Percentiles rank a stretch among this genome's conserved stretches.
Evolutionary conservation across 1,284 basidiomycete species (phyloP).

Genomic region (Boletus semigastroideus): DNA sequence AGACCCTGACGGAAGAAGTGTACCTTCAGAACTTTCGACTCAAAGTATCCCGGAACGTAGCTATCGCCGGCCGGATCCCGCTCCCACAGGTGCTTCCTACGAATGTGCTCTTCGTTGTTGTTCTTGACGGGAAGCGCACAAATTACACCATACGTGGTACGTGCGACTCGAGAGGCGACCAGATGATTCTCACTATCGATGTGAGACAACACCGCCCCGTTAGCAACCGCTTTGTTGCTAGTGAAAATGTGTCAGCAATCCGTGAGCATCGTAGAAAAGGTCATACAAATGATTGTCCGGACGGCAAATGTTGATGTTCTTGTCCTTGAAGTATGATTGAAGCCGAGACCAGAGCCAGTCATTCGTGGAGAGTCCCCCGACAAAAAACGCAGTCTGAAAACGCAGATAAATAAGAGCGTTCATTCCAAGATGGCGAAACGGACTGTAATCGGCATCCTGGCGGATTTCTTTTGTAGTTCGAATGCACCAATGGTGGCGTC

Average conservation of each 20-base stretch:
- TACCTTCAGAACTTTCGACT: slow-evolving; percentile 2
- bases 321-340: slow-evolving; percentile 24
- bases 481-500: slow-evolving; percentile 31
- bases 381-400: slow-evolving; percentile 25
- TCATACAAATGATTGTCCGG: slow-evolving; percentile 30
- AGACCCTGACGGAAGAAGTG: neutral
- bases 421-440: neutral
- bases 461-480: slow-evolving; percentile 26
- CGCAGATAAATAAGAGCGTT: neutral
- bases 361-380: slow-evolving; percentile 46
- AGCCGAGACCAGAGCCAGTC: slow-evolving; percentile 42
- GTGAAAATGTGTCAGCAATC: neutral
- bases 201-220: slow-evolving; percentile 50
- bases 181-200: slow-evolving; percentile 38
- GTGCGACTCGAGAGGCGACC: slow-evolving; percentile 42
- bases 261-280: neutral
- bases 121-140: neutral
- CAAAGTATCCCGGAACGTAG: slow-evolving; percentile 9
- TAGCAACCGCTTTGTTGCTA: slow-evolving; percentile 53
- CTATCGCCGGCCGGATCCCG: slow-evolving; percentile 1
- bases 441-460: slow-evolving; percentile 28
- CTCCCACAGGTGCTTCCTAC: slow-evolving; percentile 4
- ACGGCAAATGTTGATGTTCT: slow-evolving; percentile 26
- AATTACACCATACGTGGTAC: slow-evolving; percentile 32
- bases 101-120: slow-evolving; percentile 2